Base-by-base conservation (phyloP, 139 green algal genomes). In the Raphidocelis subcapitata region DNA sequence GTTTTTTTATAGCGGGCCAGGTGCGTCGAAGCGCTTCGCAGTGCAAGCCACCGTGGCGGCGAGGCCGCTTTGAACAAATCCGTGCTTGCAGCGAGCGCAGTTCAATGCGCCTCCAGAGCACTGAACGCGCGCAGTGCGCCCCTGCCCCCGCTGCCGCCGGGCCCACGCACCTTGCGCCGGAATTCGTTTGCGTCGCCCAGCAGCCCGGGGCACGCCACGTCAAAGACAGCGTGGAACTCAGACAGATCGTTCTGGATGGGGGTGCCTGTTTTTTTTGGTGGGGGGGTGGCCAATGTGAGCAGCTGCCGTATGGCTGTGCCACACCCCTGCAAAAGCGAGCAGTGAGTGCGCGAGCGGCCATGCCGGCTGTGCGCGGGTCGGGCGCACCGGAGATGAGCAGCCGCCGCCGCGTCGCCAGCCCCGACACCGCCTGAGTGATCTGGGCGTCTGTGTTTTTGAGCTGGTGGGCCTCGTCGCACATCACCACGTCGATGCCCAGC, bases 391-490 rank as follows among this genome's bases (percentile, higher is more conserved):
- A 87, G 33, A 99, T 89, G 70, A 99, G 91, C 72, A 99, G 87
- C 31, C 94, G 80, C 21, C 93, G 81, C 31, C 75, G 83, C 14
- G 72, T 95, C 23, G 87, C 74, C 55, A 98, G 75, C 14, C 62
- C 73, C 60, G 76, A 80, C 26, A 98, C 87, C 1, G 92, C 88
- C 69, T 87, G 78, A 0, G 76, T 96, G 52, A 93, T 94, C 31
- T 95, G 84, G 3, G 85, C 93, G 20, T 91, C 84, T 52, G 91
- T 87, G 75, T 99, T 99, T 81, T 99, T 98, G 18, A 98, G 86
- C 0, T 86, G 82, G 85, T 98, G 94, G n/a, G 92, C 92, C 8
- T 97, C 93, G 73, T 97, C 92, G 55, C 91, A 97, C 41, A 49
- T 49, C 52, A 28, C 55, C 21, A 74, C 55, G 24, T 74, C 68